phyloP scores from a whole-genome alignment of 306 rosid genomes.

The Parietaria judaica region DNA sequence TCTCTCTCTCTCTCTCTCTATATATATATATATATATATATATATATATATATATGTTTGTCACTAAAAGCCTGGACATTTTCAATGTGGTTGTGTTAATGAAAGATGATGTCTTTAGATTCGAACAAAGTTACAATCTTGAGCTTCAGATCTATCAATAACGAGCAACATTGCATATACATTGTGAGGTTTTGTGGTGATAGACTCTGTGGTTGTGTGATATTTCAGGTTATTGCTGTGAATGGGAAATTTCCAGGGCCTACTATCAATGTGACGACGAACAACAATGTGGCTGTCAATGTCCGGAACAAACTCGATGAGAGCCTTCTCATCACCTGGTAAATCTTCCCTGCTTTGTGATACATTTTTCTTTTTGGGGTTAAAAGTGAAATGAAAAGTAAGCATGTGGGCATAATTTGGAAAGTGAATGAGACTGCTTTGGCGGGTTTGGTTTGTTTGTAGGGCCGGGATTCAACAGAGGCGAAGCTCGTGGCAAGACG shows the following conservation, averaged over 20 bases:
- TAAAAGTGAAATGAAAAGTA: too few species aligned
- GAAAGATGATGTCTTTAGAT: slow-evolving; percentile 22
- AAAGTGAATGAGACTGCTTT: not conserved
- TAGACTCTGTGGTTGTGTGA: slow-evolving; percentile 13
- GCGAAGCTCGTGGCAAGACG: slow-evolving; percentile 92
- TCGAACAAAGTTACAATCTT: slow-evolving; percentile 21
- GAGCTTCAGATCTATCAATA: slow-evolving; percentile 33
- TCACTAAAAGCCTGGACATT: not conserved
- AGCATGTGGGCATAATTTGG: not conserved
- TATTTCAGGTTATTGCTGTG: slow-evolving; percentile 80
- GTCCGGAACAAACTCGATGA: slow-evolving; percentile 86
- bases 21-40: not conserved
- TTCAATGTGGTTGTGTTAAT: not conserved
- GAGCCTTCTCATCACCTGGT: slow-evolving; percentile 81
- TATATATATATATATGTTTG: not conserved
- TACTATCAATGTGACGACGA: slow-evolving; percentile 70
- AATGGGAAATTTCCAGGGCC: slow-evolving; percentile 87
- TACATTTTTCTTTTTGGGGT: too few species aligned
- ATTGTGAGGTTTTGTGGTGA: not conserved
- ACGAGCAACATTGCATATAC: not conserved
- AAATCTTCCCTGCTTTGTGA: slow-evolving; percentile 10
- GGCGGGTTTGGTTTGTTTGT: not conserved
- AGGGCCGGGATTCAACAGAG: slow-evolving; percentile 92
- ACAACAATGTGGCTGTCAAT: slow-evolving; percentile 76
- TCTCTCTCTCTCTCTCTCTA: too few species aligned